These are phyloP conservation scores for Glycine tomentella DNA, from an alignment of 306 rosid species.

Conservation along the genomic window DNA sequence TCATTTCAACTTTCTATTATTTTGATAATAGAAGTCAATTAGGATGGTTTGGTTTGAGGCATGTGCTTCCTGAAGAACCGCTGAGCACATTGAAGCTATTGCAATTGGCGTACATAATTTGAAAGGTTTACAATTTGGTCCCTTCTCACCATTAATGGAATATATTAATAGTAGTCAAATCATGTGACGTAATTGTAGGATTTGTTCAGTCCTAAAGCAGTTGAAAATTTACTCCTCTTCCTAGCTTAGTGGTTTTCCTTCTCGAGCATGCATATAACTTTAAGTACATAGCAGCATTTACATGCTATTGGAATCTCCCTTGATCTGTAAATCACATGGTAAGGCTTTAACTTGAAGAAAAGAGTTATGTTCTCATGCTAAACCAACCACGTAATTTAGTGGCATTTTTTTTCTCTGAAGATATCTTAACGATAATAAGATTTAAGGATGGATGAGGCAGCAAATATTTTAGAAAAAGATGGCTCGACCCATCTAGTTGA, in stretches of 20 bases:
- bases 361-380: background rate
- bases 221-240: background rate
- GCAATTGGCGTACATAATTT: constrained; percentile 32
- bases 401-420: background rate
- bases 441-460: constrained; percentile 4
- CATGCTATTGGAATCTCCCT: constrained; percentile 1
- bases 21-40: constrained; percentile 43
- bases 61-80: background rate
- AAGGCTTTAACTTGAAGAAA: constrained; percentile 32
- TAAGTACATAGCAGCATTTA: constrained; percentile 12
- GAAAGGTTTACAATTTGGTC: constrained; percentile 32
- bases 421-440: background rate
- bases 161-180: constrained; percentile 22
- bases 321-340: constrained; percentile 41
- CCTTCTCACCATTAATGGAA: constrained; percentile 11
- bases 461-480: no score
- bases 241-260: background rate
- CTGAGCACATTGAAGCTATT: constrained; percentile 44
- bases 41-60: constrained; percentile 35
- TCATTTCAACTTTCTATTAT: background rate
- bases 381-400: background rate
- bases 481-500: no score
- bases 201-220: constrained; percentile 13
- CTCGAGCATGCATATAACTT: background rate
- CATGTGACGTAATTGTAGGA: constrained; percentile 3